Evolutionary conservation across 176 grass and related monocot genomes (phyloP).

Genomic region (Triticum aestivum): DNA sequence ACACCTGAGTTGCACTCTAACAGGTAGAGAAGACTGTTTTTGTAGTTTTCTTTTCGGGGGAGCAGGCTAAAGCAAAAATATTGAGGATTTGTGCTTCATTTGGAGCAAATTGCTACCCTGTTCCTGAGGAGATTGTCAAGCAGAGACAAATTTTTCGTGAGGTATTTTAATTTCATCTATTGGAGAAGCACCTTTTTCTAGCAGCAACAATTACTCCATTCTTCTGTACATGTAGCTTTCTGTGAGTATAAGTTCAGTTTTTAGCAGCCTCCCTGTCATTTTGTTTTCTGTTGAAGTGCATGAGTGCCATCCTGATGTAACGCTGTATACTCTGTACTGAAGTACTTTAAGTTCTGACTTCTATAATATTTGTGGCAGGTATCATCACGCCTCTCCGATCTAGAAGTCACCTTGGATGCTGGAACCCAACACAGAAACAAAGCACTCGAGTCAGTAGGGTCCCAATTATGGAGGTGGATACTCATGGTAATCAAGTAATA

Average conservation of each 20-base stretch:
- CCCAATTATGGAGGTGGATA: slow-evolving; percentile 91
- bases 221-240: background rate
- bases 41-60: slow-evolving; percentile 96
- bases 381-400: slow-evolving; percentile 76
- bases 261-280: background rate
- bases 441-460: slow-evolving; percentile 86
- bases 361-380: slow-evolving; percentile 52
- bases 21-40: slow-evolving; percentile 99
- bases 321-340: background rate
- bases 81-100: slow-evolving; percentile 89
- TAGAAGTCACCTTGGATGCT: slow-evolving; percentile 92
- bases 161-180: slow-evolving; percentile 49
- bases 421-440: slow-evolving; percentile 96
- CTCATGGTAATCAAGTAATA: slow-evolving; percentile 76
- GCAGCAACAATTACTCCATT: background rate
- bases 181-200: background rate
- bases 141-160: slow-evolving; percentile 91
- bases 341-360: background rate
- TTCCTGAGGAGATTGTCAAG: slow-evolving; percentile 86
- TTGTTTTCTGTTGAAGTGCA: slow-evolving; percentile 16
- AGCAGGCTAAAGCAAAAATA: slow-evolving; percentile 88
- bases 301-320: background rate
- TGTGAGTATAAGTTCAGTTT: slow-evolving; percentile 5
- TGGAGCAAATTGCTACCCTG: slow-evolving; percentile 98
- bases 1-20: slow-evolving; percentile 25